Base-by-base conservation (phyloP, 2,329 filamentous ascomycete genomes). In the Ascochyta fabae region DNA sequence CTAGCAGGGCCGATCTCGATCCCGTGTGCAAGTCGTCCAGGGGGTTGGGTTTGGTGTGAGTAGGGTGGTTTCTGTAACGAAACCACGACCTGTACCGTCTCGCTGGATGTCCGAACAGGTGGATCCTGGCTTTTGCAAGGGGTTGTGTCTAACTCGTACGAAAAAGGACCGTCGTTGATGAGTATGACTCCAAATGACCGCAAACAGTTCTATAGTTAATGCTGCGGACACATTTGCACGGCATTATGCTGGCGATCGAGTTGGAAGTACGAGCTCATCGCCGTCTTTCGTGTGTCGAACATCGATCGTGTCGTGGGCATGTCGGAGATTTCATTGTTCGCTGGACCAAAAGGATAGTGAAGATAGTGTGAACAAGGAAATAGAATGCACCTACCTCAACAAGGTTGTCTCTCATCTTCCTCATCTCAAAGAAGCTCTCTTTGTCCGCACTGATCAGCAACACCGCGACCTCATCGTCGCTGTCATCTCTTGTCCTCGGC, bases 401-500 rank as follows among this genome's bases (percentile, higher is more conserved):
- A 38, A 89, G 76, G 7, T 81, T 77, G 69, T 87, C 81, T 39
- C 86, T 81, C 84, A 88, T 88, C 59, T 87, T 85, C 71, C 95
- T 88, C 66, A 99, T 82, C 49, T 91, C 88, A 73, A 91, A 98
- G 78, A 99, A 99, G 66, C 90, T 89, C 77, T 99, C 94, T 71
- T 93, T 95, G 66, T 96, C 89, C 0, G 94, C 84, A 72, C 92
- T 96, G 70, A 99, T 96, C 56, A 99, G 84, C 31, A 99, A 86
- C 56, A 98, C 88, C 23, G 94, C 95, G n/a, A 96, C 87, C 24
- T 86, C 84, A 61, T 95, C 88, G 46, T 92, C 88, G 45, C 70
- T 69, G 9, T 72, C 71, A 5, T 70, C 67, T 34, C 63, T 68
- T 22, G 68, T 74, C 47, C 67, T 52, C 13, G 77, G 75, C 6